Percentiles rank a stretch among this genome's conserved stretches.
Conservation (phyloP, 306 rosid genomes). For the Hippophae tibetana region DNA sequence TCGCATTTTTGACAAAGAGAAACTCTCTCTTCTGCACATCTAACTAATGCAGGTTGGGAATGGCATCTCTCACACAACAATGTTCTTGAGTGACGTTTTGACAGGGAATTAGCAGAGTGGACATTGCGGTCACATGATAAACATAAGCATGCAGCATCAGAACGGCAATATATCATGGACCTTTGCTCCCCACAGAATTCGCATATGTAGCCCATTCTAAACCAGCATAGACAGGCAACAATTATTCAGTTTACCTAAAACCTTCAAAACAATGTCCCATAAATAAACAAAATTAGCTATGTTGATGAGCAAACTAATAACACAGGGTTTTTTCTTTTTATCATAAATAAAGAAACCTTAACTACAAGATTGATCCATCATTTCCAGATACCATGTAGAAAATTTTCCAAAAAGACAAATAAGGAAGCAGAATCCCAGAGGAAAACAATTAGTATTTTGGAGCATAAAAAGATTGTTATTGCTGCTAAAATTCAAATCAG, state of each 20-base stretch:
- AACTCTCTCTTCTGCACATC: constrained; percentile 71
- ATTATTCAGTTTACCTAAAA: constrained; percentile 16
- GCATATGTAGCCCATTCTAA: constrained; percentile 70
- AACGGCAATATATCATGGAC: constrained; percentile 88
- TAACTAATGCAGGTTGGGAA: constrained; percentile 64
- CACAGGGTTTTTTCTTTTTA: background rate
- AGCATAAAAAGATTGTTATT: no score
- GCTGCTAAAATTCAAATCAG: no score
- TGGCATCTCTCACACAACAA: constrained; percentile 86
- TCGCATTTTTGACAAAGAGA: constrained; percentile 97
- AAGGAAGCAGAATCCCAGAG: no score
- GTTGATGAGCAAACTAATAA: constrained; percentile 16
- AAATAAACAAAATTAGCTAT: constrained; percentile 19
- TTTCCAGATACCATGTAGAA: no score
- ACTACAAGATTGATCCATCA: no score
- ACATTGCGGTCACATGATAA: constrained; percentile 89
- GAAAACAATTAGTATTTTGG: no score
- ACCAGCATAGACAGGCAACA: constrained; percentile 16
- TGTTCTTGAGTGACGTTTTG: constrained; percentile 78
- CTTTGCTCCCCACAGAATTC: constrained; percentile 88
- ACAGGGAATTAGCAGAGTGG: constrained; percentile 90
- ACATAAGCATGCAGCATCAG: constrained; percentile 87
- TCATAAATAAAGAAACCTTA: background rate
- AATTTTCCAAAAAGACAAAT: no score
- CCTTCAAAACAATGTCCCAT: constrained; percentile 14